phyloP scores from a whole-genome alignment of 208 protist species.

The Wallacemonas collosoma region DNA sequence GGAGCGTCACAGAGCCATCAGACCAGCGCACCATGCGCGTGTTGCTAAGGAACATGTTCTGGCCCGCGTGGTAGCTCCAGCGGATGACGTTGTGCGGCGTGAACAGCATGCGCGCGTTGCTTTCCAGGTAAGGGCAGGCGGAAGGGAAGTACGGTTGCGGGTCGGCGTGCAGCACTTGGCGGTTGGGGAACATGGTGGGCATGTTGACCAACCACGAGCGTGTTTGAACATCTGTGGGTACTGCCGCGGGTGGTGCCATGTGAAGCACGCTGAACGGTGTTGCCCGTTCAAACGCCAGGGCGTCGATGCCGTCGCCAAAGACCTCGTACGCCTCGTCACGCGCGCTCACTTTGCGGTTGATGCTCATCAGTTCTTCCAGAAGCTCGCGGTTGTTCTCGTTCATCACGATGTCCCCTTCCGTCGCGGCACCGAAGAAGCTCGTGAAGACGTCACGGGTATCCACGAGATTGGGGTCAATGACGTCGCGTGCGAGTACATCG shows the following conservation, averaged over 20 bases:
- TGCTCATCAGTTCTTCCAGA: slow-evolving; percentile 29
- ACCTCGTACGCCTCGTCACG: slow-evolving; percentile 43
- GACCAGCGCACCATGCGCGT: slow-evolving; percentile 82
- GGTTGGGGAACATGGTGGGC: slow-evolving; percentile 79
- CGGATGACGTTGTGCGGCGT: slow-evolving; percentile 85
- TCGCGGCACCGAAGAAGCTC: slow-evolving; percentile 47
- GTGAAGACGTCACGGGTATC: slow-evolving; percentile 65
- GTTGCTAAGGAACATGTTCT: slow-evolving; percentile 71
- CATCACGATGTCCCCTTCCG: slow-evolving; percentile 26
- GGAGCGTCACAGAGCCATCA: slow-evolving; percentile 78
- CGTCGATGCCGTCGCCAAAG: slow-evolving; percentile 48
- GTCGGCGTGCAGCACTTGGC: slow-evolving; percentile 84
- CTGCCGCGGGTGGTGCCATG: slow-evolving; percentile 12
- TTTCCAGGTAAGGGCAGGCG: slow-evolving; percentile 48
- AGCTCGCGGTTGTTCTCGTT: slow-evolving; percentile 35
- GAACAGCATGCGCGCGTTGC: slow-evolving; percentile 72
- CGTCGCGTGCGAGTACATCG: slow-evolving; percentile 19
- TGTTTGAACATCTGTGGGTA: not conserved
- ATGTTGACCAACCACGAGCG: slow-evolving; percentile 80
- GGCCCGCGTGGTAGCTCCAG: slow-evolving; percentile 52
- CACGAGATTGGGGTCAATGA: slow-evolving; percentile 53
- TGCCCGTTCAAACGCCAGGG: slow-evolving; percentile 34
- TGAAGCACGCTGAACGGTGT: slow-evolving; percentile 55
- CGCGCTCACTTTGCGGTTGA: slow-evolving; percentile 23
- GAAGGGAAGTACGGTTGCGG: slow-evolving; percentile 71